Evolutionary conservation across 179 eudicot genomes (phyloP).

Genomic region (Patellifolia procumbens): DNA sequence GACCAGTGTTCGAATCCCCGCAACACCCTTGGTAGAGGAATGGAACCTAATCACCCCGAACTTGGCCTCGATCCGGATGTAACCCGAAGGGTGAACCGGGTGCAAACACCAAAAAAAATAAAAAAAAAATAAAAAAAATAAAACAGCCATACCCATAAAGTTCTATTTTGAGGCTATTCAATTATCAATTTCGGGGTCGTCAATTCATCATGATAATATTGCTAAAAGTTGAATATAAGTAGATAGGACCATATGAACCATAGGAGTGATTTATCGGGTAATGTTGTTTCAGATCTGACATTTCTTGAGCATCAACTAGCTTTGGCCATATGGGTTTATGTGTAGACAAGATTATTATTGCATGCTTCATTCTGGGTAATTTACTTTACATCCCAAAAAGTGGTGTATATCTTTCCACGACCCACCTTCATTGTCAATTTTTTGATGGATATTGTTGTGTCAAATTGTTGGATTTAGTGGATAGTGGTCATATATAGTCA

Average conservation of each 20-base stretch:
- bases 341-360: constrained; percentile 1
- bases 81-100: too few species aligned
- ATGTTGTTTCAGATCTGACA: background rate
- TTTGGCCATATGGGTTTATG: background rate
- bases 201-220: constrained; percentile 2
- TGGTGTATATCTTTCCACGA: background rate
- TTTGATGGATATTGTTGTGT: too few species aligned
- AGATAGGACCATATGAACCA: background rate
- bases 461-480: too few species aligned
- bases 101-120: too few species aligned
- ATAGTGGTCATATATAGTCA: background rate
- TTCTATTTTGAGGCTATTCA: constrained; percentile 10
- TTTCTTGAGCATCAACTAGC: background rate
- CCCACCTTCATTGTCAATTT: background rate
- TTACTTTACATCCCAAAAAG: background rate
- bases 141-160: constrained; percentile 7
- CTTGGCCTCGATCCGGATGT: too few species aligned
- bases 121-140: too few species aligned
- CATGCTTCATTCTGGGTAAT: background rate
- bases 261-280: background rate
- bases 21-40: too few species aligned
- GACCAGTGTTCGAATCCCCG: too few species aligned
- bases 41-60: too few species aligned
- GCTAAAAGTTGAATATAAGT: background rate
- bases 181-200: background rate